Conservation (phyloP, 148 eudicot species). For the Vaccinium darrowii region DNA sequence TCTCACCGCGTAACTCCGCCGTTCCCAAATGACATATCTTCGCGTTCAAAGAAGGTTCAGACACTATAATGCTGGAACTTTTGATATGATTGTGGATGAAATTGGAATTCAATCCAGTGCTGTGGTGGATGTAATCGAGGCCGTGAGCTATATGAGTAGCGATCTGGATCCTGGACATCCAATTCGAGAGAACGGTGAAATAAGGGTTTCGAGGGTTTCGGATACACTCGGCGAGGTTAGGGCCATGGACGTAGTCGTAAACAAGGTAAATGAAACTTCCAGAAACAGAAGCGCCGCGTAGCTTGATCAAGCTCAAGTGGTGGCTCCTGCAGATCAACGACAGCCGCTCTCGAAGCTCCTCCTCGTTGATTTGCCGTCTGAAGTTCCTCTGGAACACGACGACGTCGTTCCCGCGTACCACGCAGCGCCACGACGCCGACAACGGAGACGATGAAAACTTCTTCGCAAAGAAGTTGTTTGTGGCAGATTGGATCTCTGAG, state of each 20-base stretch:
- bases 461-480: conserved; percentile 48
- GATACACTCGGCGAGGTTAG: conserved; percentile 61
- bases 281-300: conserved; percentile 62
- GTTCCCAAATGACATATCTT: conserved; percentile 88
- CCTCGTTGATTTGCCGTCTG: conserved; percentile 39
- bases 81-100: conserved; percentile 84
- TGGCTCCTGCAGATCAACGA: conserved; percentile 59
- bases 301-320: conserved; percentile 60
- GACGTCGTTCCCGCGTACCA: conserved; percentile 35
- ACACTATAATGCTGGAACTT: conserved; percentile 59
- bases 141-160: conserved; percentile 76
- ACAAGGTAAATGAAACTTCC: conserved; percentile 66
- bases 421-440: conserved; percentile 72
- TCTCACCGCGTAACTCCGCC: conserved; percentile 73
- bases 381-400: conserved; percentile 60
- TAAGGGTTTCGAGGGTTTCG: conserved; percentile 65
- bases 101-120: conserved; percentile 51
- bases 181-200: conserved; percentile 61
- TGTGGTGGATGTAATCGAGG: conserved; percentile 80
- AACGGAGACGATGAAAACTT: conserved; percentile 63
- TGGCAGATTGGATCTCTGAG: conserved; percentile 53
- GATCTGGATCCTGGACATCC: conserved; percentile 66
- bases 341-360: conserved; percentile 44
- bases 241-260: conserved; percentile 63
- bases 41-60: conserved; percentile 40